Conservation (phyloP, 2,329 filamentous ascomycete species). For the Ascochyta viciae-villosae region DNA sequence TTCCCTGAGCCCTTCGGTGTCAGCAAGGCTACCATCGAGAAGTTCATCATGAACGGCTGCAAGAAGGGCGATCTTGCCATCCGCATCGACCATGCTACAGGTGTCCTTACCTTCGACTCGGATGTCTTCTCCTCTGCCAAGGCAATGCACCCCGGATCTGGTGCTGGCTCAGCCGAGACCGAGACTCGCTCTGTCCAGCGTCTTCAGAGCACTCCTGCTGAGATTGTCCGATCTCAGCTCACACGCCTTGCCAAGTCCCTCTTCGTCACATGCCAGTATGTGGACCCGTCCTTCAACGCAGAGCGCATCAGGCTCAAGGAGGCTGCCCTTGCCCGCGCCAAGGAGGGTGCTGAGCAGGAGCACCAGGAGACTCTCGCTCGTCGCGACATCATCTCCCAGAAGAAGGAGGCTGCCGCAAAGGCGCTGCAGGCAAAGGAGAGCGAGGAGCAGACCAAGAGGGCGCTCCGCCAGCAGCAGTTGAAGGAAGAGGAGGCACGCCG, state of each 20-base stretch:
- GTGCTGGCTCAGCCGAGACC: slow-evolving; percentile 83
- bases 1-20: slow-evolving; percentile 98
- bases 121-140: slow-evolving; percentile 98
- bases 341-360: slow-evolving; percentile 89
- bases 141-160: slow-evolving; percentile 83
- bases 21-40: slow-evolving; percentile 88
- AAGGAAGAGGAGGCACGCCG: slow-evolving; percentile 90
- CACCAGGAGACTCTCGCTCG: slow-evolving; percentile 84
- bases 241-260: slow-evolving; percentile 89
- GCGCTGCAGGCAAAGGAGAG: slow-evolving; percentile 87
- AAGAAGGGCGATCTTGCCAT: slow-evolving; percentile 99
- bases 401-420: slow-evolving; percentile 94
- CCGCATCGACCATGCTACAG: slow-evolving; percentile 92
- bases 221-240: slow-evolving; percentile 95
- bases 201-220: slow-evolving; percentile 94
- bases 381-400: slow-evolving; percentile 92
- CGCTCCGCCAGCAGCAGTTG: slow-evolving; percentile 83
- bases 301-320: slow-evolving; percentile 79
- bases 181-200: slow-evolving; percentile 88
- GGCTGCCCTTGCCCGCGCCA: slow-evolving; percentile 79
- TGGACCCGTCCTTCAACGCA: slow-evolving; percentile 88
- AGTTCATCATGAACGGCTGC: slow-evolving; percentile 99
- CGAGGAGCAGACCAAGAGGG: slow-evolving; percentile 88
- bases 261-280: slow-evolving; percentile 93
- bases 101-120: slow-evolving; percentile 94